Evolutionary conservation across 768 basidiomycete genomes (phyloP), one percentile per base, ranked within the genome.

Genomic region (Leccinum boreale): DNA sequence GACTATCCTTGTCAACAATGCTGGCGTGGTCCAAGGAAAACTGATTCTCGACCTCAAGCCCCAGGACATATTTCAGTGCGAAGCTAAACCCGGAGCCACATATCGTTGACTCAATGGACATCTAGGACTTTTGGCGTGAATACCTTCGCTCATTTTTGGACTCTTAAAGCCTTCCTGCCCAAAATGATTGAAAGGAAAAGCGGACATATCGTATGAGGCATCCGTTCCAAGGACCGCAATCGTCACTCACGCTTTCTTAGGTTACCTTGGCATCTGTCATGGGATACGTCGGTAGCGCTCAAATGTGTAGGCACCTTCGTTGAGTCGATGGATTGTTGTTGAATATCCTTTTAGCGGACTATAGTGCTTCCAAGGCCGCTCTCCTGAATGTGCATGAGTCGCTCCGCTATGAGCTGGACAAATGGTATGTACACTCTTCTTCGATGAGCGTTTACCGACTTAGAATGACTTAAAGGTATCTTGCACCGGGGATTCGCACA

Each of bases 291-390:
- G 90, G 90, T 17, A 78, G 80, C 59, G 89, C 85, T 39, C 89
- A 85, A 71, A 85, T 89, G 85, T 81, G 89, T 93, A 71, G 70
- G 85, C 77, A 42, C 23, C 33, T 54, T 10, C 19, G 29, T 47
- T 49, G 11, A 58, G 31, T 59, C 21, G 10, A 24, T 50, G 45
- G 23, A 51, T 52, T 28, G 26, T 24, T 35, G 29, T 47, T 64
- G 39, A 71, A n/a, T 17, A 31, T 58, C 2, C 17, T 36, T 33
- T 21, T 56, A 92, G 91, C 86, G 66, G 93, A 96, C 74, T 98
- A 99, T 70, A 81, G 81, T 70, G 92, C 94, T 9, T 93, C 92
- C 24, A 99, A 99, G 76, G 91, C 94, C 11, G 94, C 95, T n/a
- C 68, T 90, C 21, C 76, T 90, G 15, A 82, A 83, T 31, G 73